phyloP scores from a whole-genome alignment of 805 yeast genomes.

The Yarrowia hollandica region DNA sequence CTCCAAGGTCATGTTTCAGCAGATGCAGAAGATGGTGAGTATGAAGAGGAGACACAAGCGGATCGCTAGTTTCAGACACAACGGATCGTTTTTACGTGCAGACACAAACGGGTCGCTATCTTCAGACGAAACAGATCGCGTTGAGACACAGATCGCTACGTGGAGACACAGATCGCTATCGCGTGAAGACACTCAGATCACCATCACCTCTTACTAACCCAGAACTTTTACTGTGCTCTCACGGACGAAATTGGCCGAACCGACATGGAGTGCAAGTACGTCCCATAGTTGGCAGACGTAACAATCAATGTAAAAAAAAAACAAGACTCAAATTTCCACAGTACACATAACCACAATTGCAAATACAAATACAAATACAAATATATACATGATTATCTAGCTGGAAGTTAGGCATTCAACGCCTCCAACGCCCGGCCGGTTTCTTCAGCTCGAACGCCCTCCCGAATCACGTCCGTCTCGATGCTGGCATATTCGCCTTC shows the following conservation, averaged over 20 bases:
- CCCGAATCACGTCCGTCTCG: conserved; percentile 5
- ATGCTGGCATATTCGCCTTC: conserved; percentile 13
- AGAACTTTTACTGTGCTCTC: conserved; percentile 28
- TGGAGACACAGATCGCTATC: too few species aligned
- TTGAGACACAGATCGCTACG: too few species aligned
- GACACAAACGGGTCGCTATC: too few species aligned
- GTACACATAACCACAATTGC: too few species aligned
- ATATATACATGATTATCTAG: background rate
- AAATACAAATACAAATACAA: conserved; percentile 6
- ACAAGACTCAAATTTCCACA: too few species aligned
- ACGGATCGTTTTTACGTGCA: too few species aligned
- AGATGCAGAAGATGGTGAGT: conserved; percentile 30
- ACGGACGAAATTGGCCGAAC: conserved; percentile 28
- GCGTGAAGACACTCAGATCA: too few species aligned
- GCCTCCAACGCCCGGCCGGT: background rate
- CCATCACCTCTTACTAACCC: conserved; percentile 3
- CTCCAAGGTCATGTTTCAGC: conserved; percentile 26
- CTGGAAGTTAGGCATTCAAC: background rate
- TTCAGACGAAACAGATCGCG: too few species aligned
- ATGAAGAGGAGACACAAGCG: too few species aligned
- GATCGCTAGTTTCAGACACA: too few species aligned
- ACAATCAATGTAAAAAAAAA: too few species aligned
- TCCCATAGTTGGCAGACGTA: conserved; percentile 17
- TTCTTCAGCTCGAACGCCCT: conserved; percentile 9
- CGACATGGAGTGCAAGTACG: conserved; percentile 29